Base-by-base conservation (phyloP, 352 stramenopile species). In the Globisporangium emineosum region DNA sequence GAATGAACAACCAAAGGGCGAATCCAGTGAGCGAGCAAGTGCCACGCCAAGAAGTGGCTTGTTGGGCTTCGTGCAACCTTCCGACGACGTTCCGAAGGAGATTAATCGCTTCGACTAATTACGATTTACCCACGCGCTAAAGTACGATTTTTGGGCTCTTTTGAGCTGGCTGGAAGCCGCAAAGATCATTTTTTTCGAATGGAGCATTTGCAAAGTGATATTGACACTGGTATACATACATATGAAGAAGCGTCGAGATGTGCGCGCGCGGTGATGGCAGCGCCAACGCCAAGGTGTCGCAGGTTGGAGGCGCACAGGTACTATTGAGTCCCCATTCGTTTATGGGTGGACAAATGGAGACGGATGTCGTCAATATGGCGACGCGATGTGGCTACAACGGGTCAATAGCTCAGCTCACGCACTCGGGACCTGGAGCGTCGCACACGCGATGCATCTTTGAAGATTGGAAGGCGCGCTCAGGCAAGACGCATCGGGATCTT, bases 41-140 rank as follows among this genome's bases (percentile, higher is more conserved):
- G 45, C 3, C 32, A 9, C 9, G 35, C 29, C 19, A 43, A 43
- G 12, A 42, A 13, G 15, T 5, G 9, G 37, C 32, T 23, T 29
- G 12, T 29, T 30, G 25, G 7, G 23, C 12, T 60, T 60, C 54
- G 54, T 25, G 23, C 54, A 17, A 60, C 54, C 33, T 60, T 60
- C 54, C 13, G 12, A 19, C 54, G 54, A 60, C 54, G 50, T 60
- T 5, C 27, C 23, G 21, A 32, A 19, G 8, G 12, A 54, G 23
- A 30, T 19, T 32, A n/a, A n/a, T 10, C 25, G 10, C 50, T 56
- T 56, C 27, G 15, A 23, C 25, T 56, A 56, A 25, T 21, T 56
- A 7, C 50, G 50, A 56, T 37, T 56, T 4, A 45, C 37, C 15
- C 8, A 23, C 23, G 13, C 33, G 35, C 32, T 23, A 25, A 60